Base-by-base conservation (phyloP, 768 basidiomycete species). In the Suillus hirtellus region DNA sequence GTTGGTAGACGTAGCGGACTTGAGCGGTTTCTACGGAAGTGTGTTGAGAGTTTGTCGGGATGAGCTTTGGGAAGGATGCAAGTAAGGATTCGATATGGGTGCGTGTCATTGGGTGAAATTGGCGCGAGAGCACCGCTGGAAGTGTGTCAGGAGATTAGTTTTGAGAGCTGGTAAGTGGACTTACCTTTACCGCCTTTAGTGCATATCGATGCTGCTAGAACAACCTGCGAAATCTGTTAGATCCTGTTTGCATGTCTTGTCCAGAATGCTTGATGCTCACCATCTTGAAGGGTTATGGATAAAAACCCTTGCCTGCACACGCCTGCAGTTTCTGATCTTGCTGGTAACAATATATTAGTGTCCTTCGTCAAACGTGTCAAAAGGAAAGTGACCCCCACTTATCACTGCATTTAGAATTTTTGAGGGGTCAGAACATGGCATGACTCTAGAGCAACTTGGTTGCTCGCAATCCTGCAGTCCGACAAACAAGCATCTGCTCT, bases 1-100 rank as follows among this genome's bases (percentile, higher is more conserved):
- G 95, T 71, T 97, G 95, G 76, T 96, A 98, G 65, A 98, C 95
- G 73, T 95, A 98, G 69, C 95, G 91, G 59, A 96, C 95, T 76
- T 99, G 95, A 44, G 91, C 77, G 0, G 94, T 97, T 81, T 93
- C 96, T 69, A 96, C 91, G n/a, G 94, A 93, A 4, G 96, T 97
- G 74, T 98, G 95, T 76, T 97, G 95, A 31, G 89, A 93, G 71
- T 93, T 93, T 60, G 92, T 86, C 3, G 96, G 95, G 67, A 99
- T 97, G 69, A 99, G 87, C 76, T 97, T 98, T 2, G 96, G 95
- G 82, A 99, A 99, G 2, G 95, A 96, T 10, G 96, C 90, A 49
- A 99, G 88, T 38, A 99, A 89, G 50, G 94, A 93, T 77, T 99
- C 96, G 70, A 99, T 95, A 61, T 96, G 85, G 1, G 94, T 87